Percentiles rank a stretch among this genome's conserved stretches.
These are phyloP conservation scores for Rheum nobile DNA, from an alignment of 148 eudicot genomes.

Conservation along the genomic window DNA sequence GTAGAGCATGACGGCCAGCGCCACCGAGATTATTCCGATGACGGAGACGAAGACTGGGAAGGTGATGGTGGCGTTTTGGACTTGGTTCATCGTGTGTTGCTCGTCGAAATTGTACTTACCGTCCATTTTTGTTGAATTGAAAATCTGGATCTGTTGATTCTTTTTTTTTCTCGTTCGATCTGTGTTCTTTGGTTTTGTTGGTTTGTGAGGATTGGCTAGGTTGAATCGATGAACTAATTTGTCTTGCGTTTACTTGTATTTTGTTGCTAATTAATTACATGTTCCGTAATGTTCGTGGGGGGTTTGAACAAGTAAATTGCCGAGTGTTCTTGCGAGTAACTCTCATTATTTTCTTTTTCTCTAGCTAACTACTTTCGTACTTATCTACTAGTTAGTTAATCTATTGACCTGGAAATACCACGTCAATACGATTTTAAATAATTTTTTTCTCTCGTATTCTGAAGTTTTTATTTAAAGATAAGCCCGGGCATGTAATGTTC, in stretches of 20 bases:
- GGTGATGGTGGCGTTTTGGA: neutral
- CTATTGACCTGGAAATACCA: neutral
- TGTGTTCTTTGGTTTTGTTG: neutral
- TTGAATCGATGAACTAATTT: neutral
- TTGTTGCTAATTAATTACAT: neutral
- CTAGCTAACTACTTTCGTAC: neutral
- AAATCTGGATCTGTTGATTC: neutral
- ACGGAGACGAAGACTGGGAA: conserved; percentile 31
- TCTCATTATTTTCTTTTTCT: neutral
- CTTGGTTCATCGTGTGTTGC: neutral
- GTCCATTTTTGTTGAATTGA: neutral
- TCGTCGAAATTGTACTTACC: neutral
- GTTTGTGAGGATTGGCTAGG: neutral
- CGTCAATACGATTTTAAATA: no score
- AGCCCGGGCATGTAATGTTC: no score
- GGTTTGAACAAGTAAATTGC: conserved; percentile 9
- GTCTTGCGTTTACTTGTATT: neutral
- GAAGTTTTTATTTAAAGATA: no score
- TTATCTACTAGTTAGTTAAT: neutral
- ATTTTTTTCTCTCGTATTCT: no score
- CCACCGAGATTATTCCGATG: conserved; percentile 23
- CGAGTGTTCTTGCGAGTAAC: conserved; percentile 1
- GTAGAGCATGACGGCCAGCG: conserved; percentile 19
- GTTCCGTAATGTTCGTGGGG: conserved; percentile 6
- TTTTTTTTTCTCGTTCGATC: neutral